phyloP scores from a whole-genome alignment of 805 yeast genomes.

The Babjeviella inositovora region DNA sequence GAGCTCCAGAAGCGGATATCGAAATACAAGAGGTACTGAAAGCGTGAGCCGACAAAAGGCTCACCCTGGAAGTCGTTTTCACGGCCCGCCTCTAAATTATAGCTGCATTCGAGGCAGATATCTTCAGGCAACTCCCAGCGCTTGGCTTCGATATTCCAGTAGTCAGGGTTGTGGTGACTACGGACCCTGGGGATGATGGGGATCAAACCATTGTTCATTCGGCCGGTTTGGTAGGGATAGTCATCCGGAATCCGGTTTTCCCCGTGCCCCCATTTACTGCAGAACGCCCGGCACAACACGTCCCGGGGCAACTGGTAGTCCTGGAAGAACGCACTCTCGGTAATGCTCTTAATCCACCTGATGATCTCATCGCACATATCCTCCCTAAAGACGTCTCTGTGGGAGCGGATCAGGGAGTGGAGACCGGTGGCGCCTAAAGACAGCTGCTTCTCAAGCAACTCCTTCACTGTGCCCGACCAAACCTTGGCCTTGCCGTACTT shows the following conservation, averaged over 20 bases:
- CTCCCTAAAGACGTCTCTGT: slow-evolving; percentile 61
- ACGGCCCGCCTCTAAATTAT: slow-evolving; percentile 14
- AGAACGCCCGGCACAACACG: slow-evolving; percentile 37
- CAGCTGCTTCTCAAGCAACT: slow-evolving; percentile 36
- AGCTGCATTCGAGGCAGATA: slow-evolving; percentile 28
- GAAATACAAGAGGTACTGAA: slow-evolving; percentile 42
- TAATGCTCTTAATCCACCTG: slow-evolving; percentile 45
- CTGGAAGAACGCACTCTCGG: slow-evolving; percentile 34
- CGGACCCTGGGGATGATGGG: slow-evolving; percentile 1
- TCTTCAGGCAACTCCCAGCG: slow-evolving; percentile 29
- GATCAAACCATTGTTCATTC: background rate
- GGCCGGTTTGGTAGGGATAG: background rate
- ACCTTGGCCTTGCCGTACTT: slow-evolving; percentile 56
- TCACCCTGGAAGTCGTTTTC: slow-evolving; percentile 1
- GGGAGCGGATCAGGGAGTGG: slow-evolving; percentile 46
- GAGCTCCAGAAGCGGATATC: slow-evolving; percentile 64
- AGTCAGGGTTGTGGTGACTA: slow-evolving; percentile 4
- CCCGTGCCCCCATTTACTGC: slow-evolving; percentile 49
- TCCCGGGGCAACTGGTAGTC: slow-evolving; percentile 29
- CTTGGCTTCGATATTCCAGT: slow-evolving; percentile 22
- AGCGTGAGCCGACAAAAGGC: slow-evolving; percentile 30
- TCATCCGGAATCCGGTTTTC: slow-evolving; percentile 4
- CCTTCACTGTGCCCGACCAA: slow-evolving; percentile 31
- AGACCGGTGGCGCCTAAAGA: slow-evolving; percentile 47
- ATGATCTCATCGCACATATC: slow-evolving; percentile 65